phyloP scores from a whole-genome alignment of 768 basidiomycete genomes.

The Russula virescens region DNA sequence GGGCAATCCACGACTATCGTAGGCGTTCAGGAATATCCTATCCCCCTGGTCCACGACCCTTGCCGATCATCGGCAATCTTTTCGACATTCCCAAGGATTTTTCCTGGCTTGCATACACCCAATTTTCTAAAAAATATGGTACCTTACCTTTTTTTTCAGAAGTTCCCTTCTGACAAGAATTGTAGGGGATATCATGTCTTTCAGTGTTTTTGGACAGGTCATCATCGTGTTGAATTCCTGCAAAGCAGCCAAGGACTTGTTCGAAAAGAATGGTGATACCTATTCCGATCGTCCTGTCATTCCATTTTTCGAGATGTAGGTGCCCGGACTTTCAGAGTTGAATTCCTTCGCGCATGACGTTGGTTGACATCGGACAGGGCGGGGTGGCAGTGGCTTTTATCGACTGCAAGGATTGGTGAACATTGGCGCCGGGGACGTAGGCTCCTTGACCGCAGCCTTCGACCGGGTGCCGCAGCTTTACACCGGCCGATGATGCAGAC shows the following conservation, averaged over 20 bases:
- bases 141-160: no score
- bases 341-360: no score
- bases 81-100: conserved; percentile 4
- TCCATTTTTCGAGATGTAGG: conserved; percentile 7
- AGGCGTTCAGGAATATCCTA: background rate
- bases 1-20: background rate
- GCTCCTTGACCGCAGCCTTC: conserved; percentile 5
- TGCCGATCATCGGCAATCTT: conserved; percentile 9
- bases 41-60: no score
- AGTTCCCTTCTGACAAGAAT: background rate
- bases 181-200: no score
- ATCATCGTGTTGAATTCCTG: no score
- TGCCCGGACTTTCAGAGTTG: background rate
- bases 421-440: background rate
- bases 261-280: no score
- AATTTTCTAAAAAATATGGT: background rate
- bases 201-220: no score
- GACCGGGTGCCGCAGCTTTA: background rate
- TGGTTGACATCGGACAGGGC: background rate
- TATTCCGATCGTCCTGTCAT: no score
- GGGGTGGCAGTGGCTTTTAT: no score
- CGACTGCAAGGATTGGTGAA: no score
- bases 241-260: no score
- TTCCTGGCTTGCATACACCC: no score
- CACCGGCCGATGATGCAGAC: background rate